Base-by-base conservation (phyloP, 2,329 filamentous ascomycete species). In the Apiospora hydei region DNA sequence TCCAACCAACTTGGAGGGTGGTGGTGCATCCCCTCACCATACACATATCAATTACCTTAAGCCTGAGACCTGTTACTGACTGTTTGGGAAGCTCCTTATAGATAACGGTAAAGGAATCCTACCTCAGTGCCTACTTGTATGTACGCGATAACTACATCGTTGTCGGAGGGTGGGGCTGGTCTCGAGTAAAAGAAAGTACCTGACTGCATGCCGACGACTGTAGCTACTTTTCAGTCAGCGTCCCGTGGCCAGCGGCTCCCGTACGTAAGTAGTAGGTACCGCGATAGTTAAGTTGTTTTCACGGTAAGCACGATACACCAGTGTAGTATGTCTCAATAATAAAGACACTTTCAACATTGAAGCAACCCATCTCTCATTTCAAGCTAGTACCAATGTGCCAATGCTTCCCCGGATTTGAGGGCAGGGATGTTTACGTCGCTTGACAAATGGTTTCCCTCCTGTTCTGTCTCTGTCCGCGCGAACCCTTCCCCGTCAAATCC, bases 331-430 rank as follows among this genome's bases (percentile, higher is more conserved):
- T 57, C 18, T n/a, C 11, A 24, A 16, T 1, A 16, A 34, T 57
- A 4, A 10, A 6, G 41, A 18, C 18, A 34, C 46, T 18, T 26
- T 18, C 24, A 41, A 34, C 6, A 34, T 3, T 34, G 34, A 34
- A 41, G 41, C 41, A 41, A 10, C 41, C 4, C 10, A 8, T 30
- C 13, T 5, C 51, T n/a, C n/a, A n/a, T n/a, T 26, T 14, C 11
- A 26, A 26, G 49, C 49, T 53, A 57, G 51, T 30, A 4, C 18
- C 18, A n/a, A 34, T 57, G 51, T 30, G 26, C 34, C 51, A 30
- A 57, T 57, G 51, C 13, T 61, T 61, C 53, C 51, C 53, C 53
- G 30, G 53, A 61, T 61, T 61, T 38, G 53, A 18, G 26, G 53
- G 53, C 26, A 34, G 26, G 51, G 26, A 38, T 61, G 26, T 61